A percentile compares a stretch with the other conserved stretches of the same genome.
Evolutionary conservation across 2,329 filamentous ascomycete genomes (phyloP).

Genomic region (Hypoxylon sp.): DNA sequence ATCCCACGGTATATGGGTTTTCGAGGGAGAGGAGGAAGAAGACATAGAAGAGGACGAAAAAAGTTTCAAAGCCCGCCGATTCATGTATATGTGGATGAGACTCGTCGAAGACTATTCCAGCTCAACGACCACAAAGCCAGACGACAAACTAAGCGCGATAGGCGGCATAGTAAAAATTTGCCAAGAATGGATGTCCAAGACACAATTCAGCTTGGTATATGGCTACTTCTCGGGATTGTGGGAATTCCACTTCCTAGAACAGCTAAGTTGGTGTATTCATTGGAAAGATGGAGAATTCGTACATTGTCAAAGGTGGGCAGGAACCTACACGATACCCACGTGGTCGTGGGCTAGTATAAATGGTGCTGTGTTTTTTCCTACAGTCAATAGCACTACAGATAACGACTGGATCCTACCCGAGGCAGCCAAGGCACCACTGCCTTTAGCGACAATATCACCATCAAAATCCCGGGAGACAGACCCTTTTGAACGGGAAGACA

Average conservation of each 20-base stretch:
- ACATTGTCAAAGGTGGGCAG: neutral
- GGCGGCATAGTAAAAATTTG: slow-evolving; percentile 5
- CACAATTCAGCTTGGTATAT: neutral
- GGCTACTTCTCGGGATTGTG: neutral
- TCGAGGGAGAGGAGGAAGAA: too few species aligned
- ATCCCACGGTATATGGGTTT: neutral
- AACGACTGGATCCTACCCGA: slow-evolving; percentile 1
- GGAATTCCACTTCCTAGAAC: too few species aligned
- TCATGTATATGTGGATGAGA: slow-evolving; percentile 6
- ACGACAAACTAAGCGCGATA: slow-evolving; percentile 9
- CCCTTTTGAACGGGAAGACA: neutral
- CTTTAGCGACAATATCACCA: slow-evolving; percentile 1
- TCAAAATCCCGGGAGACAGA: neutral
- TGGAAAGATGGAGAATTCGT: neutral
- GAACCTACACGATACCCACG: slow-evolving; percentile 10
- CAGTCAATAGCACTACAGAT: neutral
- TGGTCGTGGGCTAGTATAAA: slow-evolving; percentile 12
- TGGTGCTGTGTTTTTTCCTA: neutral
- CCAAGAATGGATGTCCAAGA: neutral
- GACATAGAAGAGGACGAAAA: neutral
- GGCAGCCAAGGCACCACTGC: neutral
- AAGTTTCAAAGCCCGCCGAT: neutral
- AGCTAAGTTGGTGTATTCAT: neutral
- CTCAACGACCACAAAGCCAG: slow-evolving; percentile 2
- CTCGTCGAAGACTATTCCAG: neutral